Percentiles rank a stretch among this genome's conserved stretches.
These are phyloP conservation scores for Lentinula guzmanii DNA, from an alignment of 768 basidiomycete genomes.

Conservation along the genomic window DNA sequence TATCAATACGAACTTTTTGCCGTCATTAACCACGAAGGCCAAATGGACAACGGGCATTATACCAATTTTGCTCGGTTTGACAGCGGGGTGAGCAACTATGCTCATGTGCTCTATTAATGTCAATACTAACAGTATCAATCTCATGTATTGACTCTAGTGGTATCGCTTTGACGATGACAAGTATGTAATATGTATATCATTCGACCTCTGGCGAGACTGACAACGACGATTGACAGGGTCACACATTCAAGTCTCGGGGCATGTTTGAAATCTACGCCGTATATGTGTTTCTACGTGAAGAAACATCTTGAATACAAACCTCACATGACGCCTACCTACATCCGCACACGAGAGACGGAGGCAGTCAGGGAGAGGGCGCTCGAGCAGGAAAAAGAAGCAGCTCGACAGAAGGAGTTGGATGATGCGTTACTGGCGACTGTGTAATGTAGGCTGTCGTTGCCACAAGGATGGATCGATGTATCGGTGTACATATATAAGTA, in stretches of 20 bases:
- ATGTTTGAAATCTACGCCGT: constrained; percentile 70
- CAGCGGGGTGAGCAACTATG: constrained; percentile 58
- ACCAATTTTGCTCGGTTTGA: constrained; percentile 80
- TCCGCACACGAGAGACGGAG: constrained; percentile 59
- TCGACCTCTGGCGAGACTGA: constrained; percentile 2
- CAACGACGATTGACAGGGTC: constrained; percentile 40
- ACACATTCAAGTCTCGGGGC: constrained; percentile 61
- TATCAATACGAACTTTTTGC: constrained; percentile 91
- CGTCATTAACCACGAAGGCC: constrained; percentile 92
- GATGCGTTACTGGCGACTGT: constrained; percentile 56
- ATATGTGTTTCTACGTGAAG: constrained; percentile 97
- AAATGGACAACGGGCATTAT: constrained; percentile 93
- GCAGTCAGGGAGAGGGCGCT: constrained; percentile 54
- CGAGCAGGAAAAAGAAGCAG: constrained; percentile 43
- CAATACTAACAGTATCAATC: not conserved
- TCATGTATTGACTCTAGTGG: constrained; percentile 49
- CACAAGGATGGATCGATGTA: not conserved
- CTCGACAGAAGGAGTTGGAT: constrained; percentile 56
- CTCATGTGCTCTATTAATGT: too few species aligned
- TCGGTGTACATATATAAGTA: not conserved
- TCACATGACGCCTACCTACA: constrained; percentile 60
- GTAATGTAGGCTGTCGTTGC: constrained; percentile 12
- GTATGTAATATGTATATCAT: constrained; percentile 31
- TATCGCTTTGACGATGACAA: constrained; percentile 94
- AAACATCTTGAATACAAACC: constrained; percentile 82